Evolutionary conservation across 768 basidiomycete species (phyloP).

Genomic region (Baorangia bicolor): DNA sequence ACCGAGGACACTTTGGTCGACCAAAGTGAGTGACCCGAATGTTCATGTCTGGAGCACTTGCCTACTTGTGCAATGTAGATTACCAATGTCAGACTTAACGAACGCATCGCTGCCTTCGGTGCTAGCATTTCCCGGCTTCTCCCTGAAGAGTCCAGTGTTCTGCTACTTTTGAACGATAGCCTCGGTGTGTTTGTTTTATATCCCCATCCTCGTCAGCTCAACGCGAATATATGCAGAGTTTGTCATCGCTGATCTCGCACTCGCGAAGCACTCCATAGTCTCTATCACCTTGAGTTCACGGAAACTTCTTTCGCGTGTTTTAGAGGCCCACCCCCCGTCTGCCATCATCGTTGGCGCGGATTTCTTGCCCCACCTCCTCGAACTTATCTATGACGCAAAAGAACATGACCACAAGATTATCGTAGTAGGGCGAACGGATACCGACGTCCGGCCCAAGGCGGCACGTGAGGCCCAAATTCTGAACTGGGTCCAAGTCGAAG

Average conservation of each 20-base stretch:
- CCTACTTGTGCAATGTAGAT: conserved; percentile 45
- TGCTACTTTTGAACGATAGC: conserved; percentile 78
- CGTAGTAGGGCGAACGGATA: conserved; percentile 64
- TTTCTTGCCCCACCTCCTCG: conserved; percentile 67
- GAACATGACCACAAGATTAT: conserved; percentile 61
- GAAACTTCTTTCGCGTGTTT: conserved; percentile 59
- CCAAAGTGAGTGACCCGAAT: conserved; percentile 48
- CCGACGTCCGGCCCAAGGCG: conserved; percentile 45
- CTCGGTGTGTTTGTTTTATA: conserved; percentile 49
- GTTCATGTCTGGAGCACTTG: background rate
- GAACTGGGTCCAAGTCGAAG: conserved; percentile 69
- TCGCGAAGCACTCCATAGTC: conserved; percentile 65
- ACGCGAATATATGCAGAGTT: conserved; percentile 51
- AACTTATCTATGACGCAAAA: conserved; percentile 63
- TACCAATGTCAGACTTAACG: conserved; percentile 68
- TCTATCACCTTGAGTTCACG: conserved; percentile 65
- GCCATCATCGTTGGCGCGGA: conserved; percentile 70
- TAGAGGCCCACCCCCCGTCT: conserved; percentile 66
- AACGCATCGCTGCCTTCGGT: conserved; percentile 70
- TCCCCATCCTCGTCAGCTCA: background rate
- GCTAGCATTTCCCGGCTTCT: conserved; percentile 63
- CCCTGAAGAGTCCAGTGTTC: conserved; percentile 60
- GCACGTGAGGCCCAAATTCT: conserved; percentile 56
- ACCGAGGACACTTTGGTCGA: conserved; percentile 76
- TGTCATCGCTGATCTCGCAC: conserved; percentile 74